Evolutionary conservation across 805 yeast species (phyloP).

Genomic region (Clavispora phyllophila): DNA sequence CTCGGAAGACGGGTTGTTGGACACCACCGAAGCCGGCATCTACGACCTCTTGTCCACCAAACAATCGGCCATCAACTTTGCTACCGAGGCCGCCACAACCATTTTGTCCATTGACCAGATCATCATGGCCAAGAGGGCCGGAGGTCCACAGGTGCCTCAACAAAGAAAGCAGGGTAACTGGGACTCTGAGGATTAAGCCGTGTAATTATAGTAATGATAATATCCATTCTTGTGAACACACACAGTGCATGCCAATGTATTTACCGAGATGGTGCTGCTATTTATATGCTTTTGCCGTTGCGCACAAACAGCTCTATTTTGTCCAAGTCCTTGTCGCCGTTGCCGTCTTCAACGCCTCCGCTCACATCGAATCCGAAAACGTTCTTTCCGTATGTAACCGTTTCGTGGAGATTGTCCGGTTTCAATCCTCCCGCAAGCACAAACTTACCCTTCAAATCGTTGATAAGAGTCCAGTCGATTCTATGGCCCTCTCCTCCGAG

Average conservation of each 20-base stretch:
- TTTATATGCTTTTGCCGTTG: slow-evolving; percentile 37
- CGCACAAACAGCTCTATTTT: slow-evolving; percentile 59
- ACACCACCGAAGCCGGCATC: slow-evolving; percentile 64
- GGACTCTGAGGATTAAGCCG: slow-evolving; percentile 78
- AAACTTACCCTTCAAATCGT: slow-evolving; percentile 32
- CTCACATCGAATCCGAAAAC: slow-evolving; percentile 91
- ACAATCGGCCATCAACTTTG: slow-evolving; percentile 82
- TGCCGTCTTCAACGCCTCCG: slow-evolving; percentile 80
- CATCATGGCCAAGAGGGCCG: slow-evolving; percentile 98
- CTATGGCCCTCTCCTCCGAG: slow-evolving; percentile 85
- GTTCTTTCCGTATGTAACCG: slow-evolving; percentile 44
- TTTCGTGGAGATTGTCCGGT: slow-evolving; percentile 63
- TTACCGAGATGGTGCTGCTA: too few relatives aligned
- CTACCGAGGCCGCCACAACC: slow-evolving; percentile 93
- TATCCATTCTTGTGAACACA: background rate
- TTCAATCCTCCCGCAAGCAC: slow-evolving; percentile 88
- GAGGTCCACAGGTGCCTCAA: slow-evolving; percentile 88
- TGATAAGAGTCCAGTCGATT: slow-evolving; percentile 60
- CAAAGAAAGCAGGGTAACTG: slow-evolving; percentile 90
- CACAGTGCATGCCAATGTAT: too few relatives aligned
- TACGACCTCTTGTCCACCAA: slow-evolving; percentile 78
- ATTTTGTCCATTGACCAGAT: slow-evolving; percentile 92
- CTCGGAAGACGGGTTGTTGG: slow-evolving; percentile 58
- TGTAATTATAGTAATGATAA: slow-evolving; percentile 1
- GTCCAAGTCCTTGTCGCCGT: slow-evolving; percentile 63